A percentile compares a stretch with the other conserved stretches of the same genome.
Conservation (phyloP, 352 stramenopile species). For the Pythium periplocum region DNA sequence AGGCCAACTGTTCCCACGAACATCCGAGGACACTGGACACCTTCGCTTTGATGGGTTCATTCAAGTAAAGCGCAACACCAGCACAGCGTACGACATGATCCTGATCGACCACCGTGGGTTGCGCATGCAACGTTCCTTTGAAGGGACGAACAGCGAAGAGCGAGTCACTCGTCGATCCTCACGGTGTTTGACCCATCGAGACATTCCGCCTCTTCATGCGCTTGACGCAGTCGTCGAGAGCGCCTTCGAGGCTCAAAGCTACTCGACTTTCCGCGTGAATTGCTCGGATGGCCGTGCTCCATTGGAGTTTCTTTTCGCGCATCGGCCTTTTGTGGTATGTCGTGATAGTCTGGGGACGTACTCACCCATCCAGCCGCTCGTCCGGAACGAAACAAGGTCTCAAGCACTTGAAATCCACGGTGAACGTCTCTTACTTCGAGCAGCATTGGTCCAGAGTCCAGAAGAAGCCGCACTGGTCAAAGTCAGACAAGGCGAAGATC, state of each 20-base stretch:
- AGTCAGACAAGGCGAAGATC: neutral
- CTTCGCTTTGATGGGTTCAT: constrained; percentile 15
- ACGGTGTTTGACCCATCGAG: constrained; percentile 7
- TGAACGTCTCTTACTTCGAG: constrained; percentile 10
- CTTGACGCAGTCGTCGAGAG: neutral
- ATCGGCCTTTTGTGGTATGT: constrained; percentile 16
- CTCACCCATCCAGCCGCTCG: neutral
- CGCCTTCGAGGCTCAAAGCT: constrained; percentile 13
- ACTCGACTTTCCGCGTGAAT: constrained; percentile 16
- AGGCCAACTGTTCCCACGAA: constrained; percentile 12
- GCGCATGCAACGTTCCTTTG: constrained; percentile 1
- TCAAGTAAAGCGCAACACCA: constrained; percentile 8
- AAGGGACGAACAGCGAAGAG: too few species aligned
- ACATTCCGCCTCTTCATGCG: constrained; percentile 15
- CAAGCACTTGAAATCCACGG: constrained; percentile 6
- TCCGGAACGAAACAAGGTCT: too few species aligned
- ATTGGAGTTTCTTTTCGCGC: constrained; percentile 16
- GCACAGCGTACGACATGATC: constrained; percentile 10
- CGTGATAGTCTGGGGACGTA: constrained; percentile 6
- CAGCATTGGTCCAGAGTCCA: constrained; percentile 4
- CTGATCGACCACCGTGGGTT: constrained; percentile 10
- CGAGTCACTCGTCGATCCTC: constrained; percentile 1
- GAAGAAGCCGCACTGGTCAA: constrained; percentile 6
- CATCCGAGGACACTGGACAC: neutral
- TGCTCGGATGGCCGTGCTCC: constrained; percentile 5